These are phyloP conservation scores for Lagenidium giganteum DNA, from an alignment of 352 stramenopile species.

Conservation along the genomic window DNA sequence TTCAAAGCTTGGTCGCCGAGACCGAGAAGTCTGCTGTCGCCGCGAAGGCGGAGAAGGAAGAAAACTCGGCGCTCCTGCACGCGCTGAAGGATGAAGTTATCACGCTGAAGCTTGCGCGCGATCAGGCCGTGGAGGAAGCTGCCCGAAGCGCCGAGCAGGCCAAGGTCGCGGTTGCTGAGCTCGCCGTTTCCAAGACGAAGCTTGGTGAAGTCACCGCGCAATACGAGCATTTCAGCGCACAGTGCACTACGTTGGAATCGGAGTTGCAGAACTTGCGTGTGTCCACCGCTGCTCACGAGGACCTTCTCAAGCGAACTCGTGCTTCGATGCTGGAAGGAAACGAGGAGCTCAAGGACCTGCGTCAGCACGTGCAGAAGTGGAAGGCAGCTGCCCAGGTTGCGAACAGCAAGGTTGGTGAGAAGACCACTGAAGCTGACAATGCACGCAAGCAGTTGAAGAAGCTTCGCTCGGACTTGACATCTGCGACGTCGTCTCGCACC, in stretches of 20 bases:
- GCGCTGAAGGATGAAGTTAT: conserved; percentile 55
- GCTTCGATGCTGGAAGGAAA: conserved; percentile 60
- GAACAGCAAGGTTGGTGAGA: conserved; percentile 58
- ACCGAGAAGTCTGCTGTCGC: conserved; percentile 17
- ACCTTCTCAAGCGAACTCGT: conserved; percentile 69
- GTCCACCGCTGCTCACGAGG: conserved; percentile 38
- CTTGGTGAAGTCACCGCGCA: conserved; percentile 26
- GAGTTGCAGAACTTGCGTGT: conserved; percentile 40
- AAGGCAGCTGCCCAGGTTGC: conserved; percentile 61
- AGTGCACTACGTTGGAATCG: conserved; percentile 22
- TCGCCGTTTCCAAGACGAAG: conserved; percentile 27
- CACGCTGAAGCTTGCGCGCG: conserved; percentile 27
- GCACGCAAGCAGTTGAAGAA: conserved; percentile 60
- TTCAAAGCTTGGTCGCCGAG: too few relatives aligned
- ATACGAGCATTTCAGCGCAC: conserved; percentile 23
- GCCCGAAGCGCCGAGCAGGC: conserved; percentile 22
- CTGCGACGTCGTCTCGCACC: conserved; percentile 37
- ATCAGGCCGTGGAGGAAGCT: conserved; percentile 28
- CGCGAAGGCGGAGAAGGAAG: conserved; percentile 34
- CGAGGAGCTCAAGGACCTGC: conserved; percentile 72
- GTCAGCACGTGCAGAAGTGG: conserved; percentile 61
- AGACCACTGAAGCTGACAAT: conserved; percentile 59
- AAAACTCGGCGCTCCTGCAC: conserved; percentile 21
- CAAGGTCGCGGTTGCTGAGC: conserved; percentile 26
- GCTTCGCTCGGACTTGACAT: conserved; percentile 33